These are phyloP conservation scores for Nakazawaea populi DNA, from an alignment of 805 yeast genomes.

Conservation along the genomic window DNA sequence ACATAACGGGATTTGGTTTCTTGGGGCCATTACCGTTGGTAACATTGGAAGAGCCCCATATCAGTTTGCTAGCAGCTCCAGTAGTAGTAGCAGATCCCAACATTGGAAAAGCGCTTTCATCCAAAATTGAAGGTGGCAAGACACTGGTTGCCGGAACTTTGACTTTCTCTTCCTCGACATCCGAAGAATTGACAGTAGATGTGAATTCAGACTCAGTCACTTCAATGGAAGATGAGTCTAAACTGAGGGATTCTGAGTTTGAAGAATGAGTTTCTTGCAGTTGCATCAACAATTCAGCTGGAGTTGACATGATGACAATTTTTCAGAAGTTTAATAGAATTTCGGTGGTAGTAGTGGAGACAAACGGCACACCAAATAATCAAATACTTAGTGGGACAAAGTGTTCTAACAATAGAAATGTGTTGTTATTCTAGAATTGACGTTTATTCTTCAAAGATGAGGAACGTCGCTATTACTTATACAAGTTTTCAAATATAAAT, in stretches of 20 bases:
- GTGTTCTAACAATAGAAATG: conserved; percentile 2
- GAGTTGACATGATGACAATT: conserved; percentile 25
- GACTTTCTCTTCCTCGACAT: conserved; percentile 4
- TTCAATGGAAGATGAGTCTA: conserved; percentile 13
- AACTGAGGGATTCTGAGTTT: conserved; percentile 12
- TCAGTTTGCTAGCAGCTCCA: conserved; percentile 18
- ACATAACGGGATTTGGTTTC: conserved; percentile 20
- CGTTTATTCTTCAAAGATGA: neutral
- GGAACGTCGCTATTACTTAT: neutral
- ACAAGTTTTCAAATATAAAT: neutral
- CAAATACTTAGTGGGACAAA: conserved; percentile 11
- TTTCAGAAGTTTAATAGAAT: neutral
- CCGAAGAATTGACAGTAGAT: conserved; percentile 7
- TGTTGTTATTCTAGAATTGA: neutral
- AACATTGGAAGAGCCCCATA: conserved; percentile 49
- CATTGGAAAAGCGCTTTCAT: conserved; percentile 60
- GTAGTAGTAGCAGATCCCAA: conserved; percentile 42
- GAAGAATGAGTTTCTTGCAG: conserved; percentile 22
- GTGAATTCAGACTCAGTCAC: conserved; percentile 9
- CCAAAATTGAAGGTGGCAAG: conserved; percentile 36
- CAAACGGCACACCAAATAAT: conserved; percentile 11
- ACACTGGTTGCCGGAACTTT: conserved; percentile 7
- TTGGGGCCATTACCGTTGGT: conserved; percentile 18
- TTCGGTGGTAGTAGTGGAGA: conserved; percentile 1
- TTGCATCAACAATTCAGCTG: conserved; percentile 33